Evolutionary conservation across 2,329 filamentous ascomycete species (phyloP), one percentile per base, ranked within the genome.

Genomic region (Zarea fungicola): DNA sequence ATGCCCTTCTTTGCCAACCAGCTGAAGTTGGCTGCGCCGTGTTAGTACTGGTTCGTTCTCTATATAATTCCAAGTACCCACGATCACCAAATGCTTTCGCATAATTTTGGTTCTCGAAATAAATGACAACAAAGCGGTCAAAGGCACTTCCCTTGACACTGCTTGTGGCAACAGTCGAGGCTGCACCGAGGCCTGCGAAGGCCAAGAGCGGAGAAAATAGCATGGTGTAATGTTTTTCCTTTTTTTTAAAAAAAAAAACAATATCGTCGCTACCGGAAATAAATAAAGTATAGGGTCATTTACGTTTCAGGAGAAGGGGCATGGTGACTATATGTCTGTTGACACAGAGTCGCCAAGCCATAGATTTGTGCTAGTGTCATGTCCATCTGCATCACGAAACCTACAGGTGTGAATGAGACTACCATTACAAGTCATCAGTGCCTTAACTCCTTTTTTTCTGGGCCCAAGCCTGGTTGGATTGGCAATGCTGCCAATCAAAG

Each of bases 51-150:
- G 1, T 19, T 25, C 2, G 9, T 8, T 16, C 19, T 1, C 8
- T 7, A 16, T 11, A 18, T 3, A 6, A n/a, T 22, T 14, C 19
- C 18, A 4, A 9, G 2, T 19, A 69, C 76, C 60, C 56, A 79
- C 76, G 74, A 61, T 90, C 84, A 4, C 74, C 77, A 35, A 73
- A 72, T 2, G 85, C 83, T 58, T 82, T 77, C 37, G 80, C 74
- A 54, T 79, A 90, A 63, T 83, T 77, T 40, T 83, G 86, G 62
- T 90, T 91, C 70, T 90, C 87, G 39, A 89, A 74, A 84, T 85
- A 90, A 62, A 91, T 81, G 44, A 82, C 78, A 41, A 83, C 81
- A 54, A 88, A 81, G 14, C 87, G 81, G 62, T 89, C 78, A 60
- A 90, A 91, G 0, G 75, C 80, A 16, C 36, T 36, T 19, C 48